phyloP scores from a whole-genome alignment of 257 asterid species.

The Sherardia arvensis region DNA sequence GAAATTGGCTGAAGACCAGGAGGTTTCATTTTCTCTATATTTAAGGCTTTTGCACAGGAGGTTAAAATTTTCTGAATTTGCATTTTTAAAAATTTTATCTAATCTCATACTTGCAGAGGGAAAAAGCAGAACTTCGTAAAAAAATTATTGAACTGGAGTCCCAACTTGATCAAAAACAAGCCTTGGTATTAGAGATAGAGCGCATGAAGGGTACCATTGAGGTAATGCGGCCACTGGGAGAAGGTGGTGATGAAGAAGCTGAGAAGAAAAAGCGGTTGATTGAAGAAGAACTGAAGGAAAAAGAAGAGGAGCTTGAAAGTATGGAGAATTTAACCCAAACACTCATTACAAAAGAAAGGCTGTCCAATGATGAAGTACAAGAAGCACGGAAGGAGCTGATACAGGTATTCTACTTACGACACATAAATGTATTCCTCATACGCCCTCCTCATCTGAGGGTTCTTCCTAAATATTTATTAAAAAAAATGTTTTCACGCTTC shows the following conservation, averaged over 20 bases:
- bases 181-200: slow-evolving; percentile 67
- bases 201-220: slow-evolving; percentile 59
- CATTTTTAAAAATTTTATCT: slow-evolving; percentile 5
- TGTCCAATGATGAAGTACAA: slow-evolving; percentile 65
- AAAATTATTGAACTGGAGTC: slow-evolving; percentile 48
- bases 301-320: slow-evolving; percentile 54
- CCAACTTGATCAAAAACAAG: slow-evolving; percentile 65
- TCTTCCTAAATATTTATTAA: background rate
- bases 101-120: slow-evolving; percentile 14
- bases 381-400: slow-evolving; percentile 88
- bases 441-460: background rate
- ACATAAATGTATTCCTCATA: background rate
- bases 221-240: slow-evolving; percentile 55
- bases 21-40: slow-evolving; percentile 32
- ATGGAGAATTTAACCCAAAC: slow-evolving; percentile 42
- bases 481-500: background rate
- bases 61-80: slow-evolving; percentile 17
- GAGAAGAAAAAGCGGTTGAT: slow-evolving; percentile 39
- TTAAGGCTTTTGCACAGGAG: slow-evolving; percentile 1
- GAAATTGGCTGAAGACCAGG: slow-evolving; percentile 79
- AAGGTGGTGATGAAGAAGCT: slow-evolving; percentile 60
- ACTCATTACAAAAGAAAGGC: slow-evolving; percentile 60
- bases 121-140: slow-evolving; percentile 51
- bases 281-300: slow-evolving; percentile 51
- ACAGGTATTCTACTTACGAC: slow-evolving; percentile 31